A percentile compares a stretch with the other conserved stretches of the same genome.
Evolutionary conservation across 495 filamentous ascomycete genomes (phyloP).

Genomic region (Lichina pygmaea): DNA sequence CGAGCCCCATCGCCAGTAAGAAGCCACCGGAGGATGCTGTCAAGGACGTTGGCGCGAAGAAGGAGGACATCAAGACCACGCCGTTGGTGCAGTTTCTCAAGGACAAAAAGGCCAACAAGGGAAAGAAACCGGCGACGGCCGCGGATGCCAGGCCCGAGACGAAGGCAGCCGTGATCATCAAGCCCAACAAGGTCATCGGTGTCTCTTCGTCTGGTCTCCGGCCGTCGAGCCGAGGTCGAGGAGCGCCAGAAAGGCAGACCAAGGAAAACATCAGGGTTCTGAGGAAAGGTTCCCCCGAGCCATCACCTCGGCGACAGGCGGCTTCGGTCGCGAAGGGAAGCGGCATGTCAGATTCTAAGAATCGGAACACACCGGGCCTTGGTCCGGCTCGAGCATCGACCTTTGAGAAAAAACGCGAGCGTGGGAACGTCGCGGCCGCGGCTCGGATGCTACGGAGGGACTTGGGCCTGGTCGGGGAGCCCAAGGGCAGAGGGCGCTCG

Average conservation of each 20-base stretch:
- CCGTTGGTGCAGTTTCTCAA: slow-evolving; percentile 74
- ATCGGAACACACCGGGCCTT: slow-evolving; percentile 4
- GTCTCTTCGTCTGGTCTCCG: too few relatives aligned
- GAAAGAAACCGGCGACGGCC: slow-evolving; percentile 26
- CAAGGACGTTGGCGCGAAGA: slow-evolving; percentile 19
- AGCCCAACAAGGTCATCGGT: too few relatives aligned
- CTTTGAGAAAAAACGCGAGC: slow-evolving; percentile 27
- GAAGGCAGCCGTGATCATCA: too few relatives aligned
- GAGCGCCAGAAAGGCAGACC: slow-evolving; percentile 26
- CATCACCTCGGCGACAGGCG: too few relatives aligned
- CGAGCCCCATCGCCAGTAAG: slow-evolving; percentile 39
- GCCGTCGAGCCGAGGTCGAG: background rate
- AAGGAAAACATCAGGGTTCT: slow-evolving; percentile 63
- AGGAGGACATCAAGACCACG: slow-evolving; percentile 46
- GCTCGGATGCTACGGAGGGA: slow-evolving; percentile 77
- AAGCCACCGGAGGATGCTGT: slow-evolving; percentile 21
- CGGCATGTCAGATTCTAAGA: slow-evolving; percentile 2
- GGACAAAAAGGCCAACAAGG: slow-evolving; percentile 74
- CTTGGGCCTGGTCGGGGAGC: slow-evolving; percentile 37
- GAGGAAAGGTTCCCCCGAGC: slow-evolving; percentile 22
- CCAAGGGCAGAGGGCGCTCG: too few relatives aligned
- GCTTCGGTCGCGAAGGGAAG: slow-evolving; percentile 16
- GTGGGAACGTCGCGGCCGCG: slow-evolving; percentile 47
- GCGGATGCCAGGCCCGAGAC: background rate
- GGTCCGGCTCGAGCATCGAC: slow-evolving; percentile 7